Conservation (phyloP, 1,284 basidiomycete genomes). For the Puccinia horiana region DNA sequence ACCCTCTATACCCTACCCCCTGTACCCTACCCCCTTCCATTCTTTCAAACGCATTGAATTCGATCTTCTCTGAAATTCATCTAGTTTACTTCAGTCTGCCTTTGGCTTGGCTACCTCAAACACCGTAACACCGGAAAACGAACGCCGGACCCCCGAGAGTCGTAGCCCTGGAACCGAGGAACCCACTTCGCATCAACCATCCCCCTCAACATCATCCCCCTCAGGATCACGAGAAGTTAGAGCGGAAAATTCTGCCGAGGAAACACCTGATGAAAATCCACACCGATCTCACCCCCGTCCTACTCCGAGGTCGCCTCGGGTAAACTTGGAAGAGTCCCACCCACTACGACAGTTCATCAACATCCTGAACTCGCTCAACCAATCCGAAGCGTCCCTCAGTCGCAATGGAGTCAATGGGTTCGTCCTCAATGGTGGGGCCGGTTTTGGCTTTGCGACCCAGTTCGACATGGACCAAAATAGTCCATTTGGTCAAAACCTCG, state of each 20-base stretch:
- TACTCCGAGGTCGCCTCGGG: conserved; percentile 4
- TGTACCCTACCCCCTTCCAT: background rate
- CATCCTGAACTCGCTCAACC: conserved; percentile 32
- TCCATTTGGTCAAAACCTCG: conserved; percentile 23
- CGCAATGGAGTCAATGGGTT: conserved; percentile 35
- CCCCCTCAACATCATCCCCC: background rate
- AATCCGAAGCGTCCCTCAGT: background rate
- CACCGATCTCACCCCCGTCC: conserved; percentile 18
- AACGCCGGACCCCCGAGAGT: background rate
- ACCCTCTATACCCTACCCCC: no score
- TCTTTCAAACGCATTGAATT: background rate
- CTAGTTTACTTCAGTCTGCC: conserved; percentile 30
- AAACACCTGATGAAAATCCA: background rate
- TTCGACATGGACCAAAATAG: conserved; percentile 13
- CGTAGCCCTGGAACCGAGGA: background rate
- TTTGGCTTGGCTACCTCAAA: conserved; percentile 2
- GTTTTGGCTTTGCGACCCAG: conserved; percentile 28
- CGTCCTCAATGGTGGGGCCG: conserved; percentile 14
- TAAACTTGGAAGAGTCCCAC: conserved; percentile 40
- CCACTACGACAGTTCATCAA: conserved; percentile 40
- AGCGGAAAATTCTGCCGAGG: background rate
- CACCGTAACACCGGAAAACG: background rate
- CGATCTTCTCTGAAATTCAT: background rate
- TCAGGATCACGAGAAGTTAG: background rate
- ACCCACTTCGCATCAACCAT: background rate